Evolutionary conservation across 2,329 filamentous ascomycete species (phyloP), one percentile per base, ranked within the genome.

Genomic region (Trichoderma sp.): DNA sequence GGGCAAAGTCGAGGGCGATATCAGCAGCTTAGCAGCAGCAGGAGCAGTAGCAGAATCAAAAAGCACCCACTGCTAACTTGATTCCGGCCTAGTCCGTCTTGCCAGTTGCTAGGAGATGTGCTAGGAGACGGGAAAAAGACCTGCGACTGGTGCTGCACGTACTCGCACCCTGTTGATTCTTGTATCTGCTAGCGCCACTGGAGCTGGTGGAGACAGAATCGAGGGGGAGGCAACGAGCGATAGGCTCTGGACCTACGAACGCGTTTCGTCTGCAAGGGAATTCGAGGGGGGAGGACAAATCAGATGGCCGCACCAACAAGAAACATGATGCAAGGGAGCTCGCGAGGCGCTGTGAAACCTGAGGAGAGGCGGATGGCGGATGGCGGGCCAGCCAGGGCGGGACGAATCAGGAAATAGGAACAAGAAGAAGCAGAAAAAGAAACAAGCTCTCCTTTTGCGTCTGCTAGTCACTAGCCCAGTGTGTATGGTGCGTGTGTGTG

Each of bases 261-360:
- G 71, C 71, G 71, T 74, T 74, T 74, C 71, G 71, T 41, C 62
- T 72, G 71, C 71, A 74, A 65, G 59, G 71, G 60, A 66, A n/a
- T 66, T 64, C 31, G 59, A 60, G 68, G 56, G 68, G 56, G 50
- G 21, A 65, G 41, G n/a, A 56, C 69, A 65, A 74, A 74, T 74
- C 71, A 66, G 71, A 74, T 29, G 71, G 31, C 45, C 31, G 62
- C 71, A 74, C 71, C 35, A 66, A 59, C 71, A 66, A 45, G 45
- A 65, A 38, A 38, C 35, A 38, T 38, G 33, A 24, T 65, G 56
- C 56, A 63, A 72, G 59, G 59, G 38, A 72, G 69, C 69, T 72
- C 69, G 59, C 59, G n/a, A 72, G 69, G 69, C 69, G 69, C 59
- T 64, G 69, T 72, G 69, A 64, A 35, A 63, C 59, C 38, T 33